Base-by-base conservation (phyloP, 176 grass and related monocot species). In the Oryza coarctata region DNA sequence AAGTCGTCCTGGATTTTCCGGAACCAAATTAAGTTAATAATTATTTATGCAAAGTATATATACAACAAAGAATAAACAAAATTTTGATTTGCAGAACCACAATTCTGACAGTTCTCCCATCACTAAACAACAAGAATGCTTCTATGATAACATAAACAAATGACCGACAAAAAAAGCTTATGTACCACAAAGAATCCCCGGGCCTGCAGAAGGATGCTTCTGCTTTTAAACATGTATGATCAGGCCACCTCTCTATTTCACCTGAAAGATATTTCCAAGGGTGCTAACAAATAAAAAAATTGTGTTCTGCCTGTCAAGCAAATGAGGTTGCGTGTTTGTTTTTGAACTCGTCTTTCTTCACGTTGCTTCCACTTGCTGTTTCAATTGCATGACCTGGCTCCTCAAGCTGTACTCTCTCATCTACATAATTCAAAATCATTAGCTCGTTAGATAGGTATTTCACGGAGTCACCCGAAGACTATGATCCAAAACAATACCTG, bases 371-470 rank as follows among this genome's bases (percentile, higher is more conserved):
- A 72, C 40, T 90, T 82, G 72, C 76, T 88, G 68, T 73, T 86
- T 91, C 66, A 84, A 25, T 62, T 91, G 92, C 71, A 91, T 68
- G 14, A 95, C 29, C 9, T 89, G 89, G 73, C 88, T 90, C 81
- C 87, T 91, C 33, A 98, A 83, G 36, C 90, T 98, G 73, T 47
- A 91, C 80, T 95, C 93, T 28, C 82, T 88, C 84, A 93, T 91
- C 95, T 98, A 71, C 43, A 39, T 10, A 70, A 74, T 44, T 22
- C 12, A 22, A 67, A 71, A 80, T 71, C 65, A 28, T 39, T n/a
- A 72, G 63, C n/a, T 5, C 22, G 83, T 76, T 30, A 50, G 65
- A 61, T 79, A 2, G 28, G 57, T 68, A 50, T 71, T 71, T 63
- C 13, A 9, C 38, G 40, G 15, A 38, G 44, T 15, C 3, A 49